Base-by-base conservation (phyloP, 1,284 basidiomycete species). In the Moniliophthora roreri region DNA sequence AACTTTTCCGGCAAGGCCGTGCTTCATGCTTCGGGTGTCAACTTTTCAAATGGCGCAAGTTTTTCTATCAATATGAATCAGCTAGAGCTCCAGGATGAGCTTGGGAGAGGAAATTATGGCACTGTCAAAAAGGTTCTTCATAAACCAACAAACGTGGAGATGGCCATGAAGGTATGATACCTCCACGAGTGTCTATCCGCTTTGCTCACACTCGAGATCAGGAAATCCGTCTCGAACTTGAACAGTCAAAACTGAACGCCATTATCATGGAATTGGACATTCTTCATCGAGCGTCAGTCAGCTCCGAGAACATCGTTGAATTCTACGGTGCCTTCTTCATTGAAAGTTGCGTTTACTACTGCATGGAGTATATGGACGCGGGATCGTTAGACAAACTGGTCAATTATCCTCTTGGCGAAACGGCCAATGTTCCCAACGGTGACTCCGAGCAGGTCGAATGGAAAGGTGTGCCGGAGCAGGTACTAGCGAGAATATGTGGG, bases 361-460 rank as follows among this genome's bases (percentile, higher is more conserved):
- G 96, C 74, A 98, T 99, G 95, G 96, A 99, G 76, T 94, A 89
- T 72, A 98, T 99, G 96, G 95, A 99, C 66, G 94, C 93, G 2
- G 94, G 95, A 15, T 91, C 87, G 53, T 78, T 99, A 46, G 96
- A 98, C 69, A 94, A 92, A 58, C 80, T 98, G 0, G 85, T 67
- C 16, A 69, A 66, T 34, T 70, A 67, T 57, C 66, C 64, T 32
- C 63, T 69, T 44, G 71, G 69, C 21, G 55, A 55, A 13, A 54
- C 51, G 16, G 49, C 57, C 28, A 54, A 39, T 16, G 38, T 45
- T 46, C 46, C 50, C 3, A 24, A 11, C 15, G 34, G 39, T 18
- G 51, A 51, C 9, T 48, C 26, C 8, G 60, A 42, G 62, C 63
- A 20, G 69, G 70, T 56, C 71, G 66, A 58, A 54, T 56, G 62